Evolutionary conservation across 495 filamentous ascomycete species (phyloP).

Genomic region (Penicillium waksmanii): DNA sequence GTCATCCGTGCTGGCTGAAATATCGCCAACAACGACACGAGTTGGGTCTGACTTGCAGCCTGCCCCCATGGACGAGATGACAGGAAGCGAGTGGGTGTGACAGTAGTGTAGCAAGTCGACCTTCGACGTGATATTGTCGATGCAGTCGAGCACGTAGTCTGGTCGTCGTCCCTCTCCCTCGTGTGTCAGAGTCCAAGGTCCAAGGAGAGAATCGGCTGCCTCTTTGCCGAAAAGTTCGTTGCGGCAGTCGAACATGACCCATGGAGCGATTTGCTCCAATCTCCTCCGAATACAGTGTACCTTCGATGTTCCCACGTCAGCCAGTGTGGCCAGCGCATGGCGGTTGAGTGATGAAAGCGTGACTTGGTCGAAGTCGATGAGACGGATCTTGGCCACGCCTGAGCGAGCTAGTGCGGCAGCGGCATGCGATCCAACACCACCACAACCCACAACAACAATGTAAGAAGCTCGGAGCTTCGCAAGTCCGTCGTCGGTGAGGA

Average conservation of each 20-base stretch:
- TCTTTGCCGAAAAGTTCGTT: constrained; percentile 80
- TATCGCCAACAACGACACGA: constrained; percentile 87
- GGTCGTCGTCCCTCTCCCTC: constrained; percentile 64
- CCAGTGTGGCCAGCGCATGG: constrained; percentile 90
- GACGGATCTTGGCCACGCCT: constrained; percentile 80
- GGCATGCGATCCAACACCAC: constrained; percentile 93
- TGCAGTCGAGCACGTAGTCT: constrained; percentile 92
- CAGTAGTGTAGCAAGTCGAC: constrained; percentile 91
- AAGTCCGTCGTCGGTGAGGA: constrained; percentile 82
- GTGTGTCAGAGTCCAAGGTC: constrained; percentile 53
- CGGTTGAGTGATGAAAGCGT: constrained; percentile 90
- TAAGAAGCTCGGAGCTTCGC: constrained; percentile 77
- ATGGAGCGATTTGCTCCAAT: constrained; percentile 84
- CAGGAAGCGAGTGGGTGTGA: constrained; percentile 68
- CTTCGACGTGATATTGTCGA: constrained; percentile 98
- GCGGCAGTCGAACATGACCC: constrained; percentile 85
- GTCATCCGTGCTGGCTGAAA: constrained; percentile 86
- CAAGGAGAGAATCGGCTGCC: constrained; percentile 66
- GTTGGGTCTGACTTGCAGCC: constrained; percentile 98
- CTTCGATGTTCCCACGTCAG: constrained; percentile 94
- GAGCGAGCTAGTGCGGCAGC: constrained; percentile 85
- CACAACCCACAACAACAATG: constrained; percentile 88
- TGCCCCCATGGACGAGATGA: constrained; percentile 95
- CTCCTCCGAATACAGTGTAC: constrained; percentile 79
- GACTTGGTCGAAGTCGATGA: constrained; percentile 98